These are phyloP conservation scores for Fusarium nelsonii DNA, from an alignment of 2,329 filamentous ascomycete species.

Conservation along the genomic window DNA sequence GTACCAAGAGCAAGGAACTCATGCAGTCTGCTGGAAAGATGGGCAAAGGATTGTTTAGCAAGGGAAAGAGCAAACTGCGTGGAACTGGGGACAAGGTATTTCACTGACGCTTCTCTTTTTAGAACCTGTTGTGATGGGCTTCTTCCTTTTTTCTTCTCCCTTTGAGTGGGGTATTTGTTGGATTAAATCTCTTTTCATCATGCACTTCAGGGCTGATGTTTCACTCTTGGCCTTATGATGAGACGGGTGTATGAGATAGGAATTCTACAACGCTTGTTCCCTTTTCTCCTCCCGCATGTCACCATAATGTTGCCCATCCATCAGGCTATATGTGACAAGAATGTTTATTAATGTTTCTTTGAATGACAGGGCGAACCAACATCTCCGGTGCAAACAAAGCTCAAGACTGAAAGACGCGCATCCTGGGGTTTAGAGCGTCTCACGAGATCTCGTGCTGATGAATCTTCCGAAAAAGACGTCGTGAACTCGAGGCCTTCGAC, in stretches of 20 bases:
- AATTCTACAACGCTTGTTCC: constrained; percentile 56
- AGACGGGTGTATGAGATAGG: constrained; percentile 57
- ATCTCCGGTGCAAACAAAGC: constrained; percentile 51
- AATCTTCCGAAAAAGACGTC: constrained; percentile 38
- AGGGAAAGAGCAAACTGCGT: constrained; percentile 86
- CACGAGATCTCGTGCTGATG: constrained; percentile 50
- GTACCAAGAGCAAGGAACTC: constrained; percentile 88
- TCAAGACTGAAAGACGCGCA: constrained; percentile 57
- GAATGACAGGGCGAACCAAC: constrained; percentile 54
- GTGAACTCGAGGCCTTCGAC: constrained; percentile 34
- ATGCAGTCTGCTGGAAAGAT: constrained; percentile 88
- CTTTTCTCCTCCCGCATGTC: constrained; percentile 44
- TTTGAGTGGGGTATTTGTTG: constrained; percentile 46
- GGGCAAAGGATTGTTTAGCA: constrained; percentile 90
- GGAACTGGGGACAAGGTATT: constrained; percentile 88
- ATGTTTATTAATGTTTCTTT: constrained; percentile 55
- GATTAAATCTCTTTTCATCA: constrained; percentile 49
- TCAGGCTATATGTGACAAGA: constrained; percentile 48
- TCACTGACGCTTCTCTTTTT: constrained; percentile 66
- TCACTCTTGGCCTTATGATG: constrained; percentile 52
- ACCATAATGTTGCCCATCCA: constrained; percentile 48
- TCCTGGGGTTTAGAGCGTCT: constrained; percentile 60
- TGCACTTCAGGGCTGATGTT: constrained; percentile 48
- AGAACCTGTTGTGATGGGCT: constrained; percentile 48
- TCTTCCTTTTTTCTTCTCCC: constrained; percentile 46